A percentile compares a stretch with the other conserved stretches of the same genome.
phyloP scores from a whole-genome alignment of 1,284 basidiomycete genomes.

The Sanghuangporus weigelae region DNA sequence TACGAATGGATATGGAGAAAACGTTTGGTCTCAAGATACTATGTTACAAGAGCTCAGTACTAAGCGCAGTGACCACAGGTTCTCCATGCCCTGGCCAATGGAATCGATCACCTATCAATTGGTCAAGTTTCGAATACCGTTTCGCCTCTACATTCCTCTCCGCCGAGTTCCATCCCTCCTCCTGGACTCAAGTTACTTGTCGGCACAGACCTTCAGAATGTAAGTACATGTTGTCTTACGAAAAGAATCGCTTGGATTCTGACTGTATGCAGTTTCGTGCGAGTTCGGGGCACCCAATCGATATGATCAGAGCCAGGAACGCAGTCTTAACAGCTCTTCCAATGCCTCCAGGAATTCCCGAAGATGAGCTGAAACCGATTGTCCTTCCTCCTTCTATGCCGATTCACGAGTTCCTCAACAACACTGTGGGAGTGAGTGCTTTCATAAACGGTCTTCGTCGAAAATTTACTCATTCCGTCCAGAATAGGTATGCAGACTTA shows the following conservation, averaged over 20 bases:
- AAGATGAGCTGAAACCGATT: slow-evolving; percentile 61
- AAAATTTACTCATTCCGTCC: slow-evolving; percentile 35
- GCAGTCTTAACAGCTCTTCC: slow-evolving; percentile 52
- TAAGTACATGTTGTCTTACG: background rate
- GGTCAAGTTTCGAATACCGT: slow-evolving; percentile 6
- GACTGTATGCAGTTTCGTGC: background rate
- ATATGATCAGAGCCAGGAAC: slow-evolving; percentile 48
- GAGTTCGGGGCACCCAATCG: slow-evolving; percentile 34
- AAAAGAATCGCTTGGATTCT: background rate
- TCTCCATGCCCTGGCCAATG: slow-evolving; percentile 9
- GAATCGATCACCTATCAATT: slow-evolving; percentile 11
- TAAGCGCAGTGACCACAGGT: background rate
- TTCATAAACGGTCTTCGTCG: background rate
- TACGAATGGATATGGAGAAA: background rate
- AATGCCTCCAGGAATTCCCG: slow-evolving; percentile 54
- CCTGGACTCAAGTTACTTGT: slow-evolving; percentile 1
- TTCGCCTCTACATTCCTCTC: background rate
- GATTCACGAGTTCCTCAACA: slow-evolving; percentile 65
- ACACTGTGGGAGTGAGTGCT: slow-evolving; percentile 47
- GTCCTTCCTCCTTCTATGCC: slow-evolving; percentile 55
- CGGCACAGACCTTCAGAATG: background rate
- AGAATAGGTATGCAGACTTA: slow-evolving; percentile 40
- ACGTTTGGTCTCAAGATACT: background rate
- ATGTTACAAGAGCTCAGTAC: background rate
- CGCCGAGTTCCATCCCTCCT: background rate